phyloP scores from a whole-genome alignment of 306 rosid species.

The cucumber (Cucumis sativus) region DNA sequence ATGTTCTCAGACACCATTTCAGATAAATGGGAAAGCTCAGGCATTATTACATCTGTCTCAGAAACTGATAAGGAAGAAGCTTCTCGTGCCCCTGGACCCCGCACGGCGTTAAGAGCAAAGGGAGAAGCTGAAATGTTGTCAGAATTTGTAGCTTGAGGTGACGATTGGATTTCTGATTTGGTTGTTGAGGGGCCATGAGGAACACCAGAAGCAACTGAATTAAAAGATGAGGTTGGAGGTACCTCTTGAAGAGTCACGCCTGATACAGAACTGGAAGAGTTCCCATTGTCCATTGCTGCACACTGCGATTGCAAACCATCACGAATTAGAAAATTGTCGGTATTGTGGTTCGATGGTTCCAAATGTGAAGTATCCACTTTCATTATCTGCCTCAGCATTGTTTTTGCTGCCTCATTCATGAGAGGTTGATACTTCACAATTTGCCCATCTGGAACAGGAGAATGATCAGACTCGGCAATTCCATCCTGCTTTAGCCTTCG shows the following conservation, averaged over 20 bases:
- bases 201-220: constrained; percentile 22
- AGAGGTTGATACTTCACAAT: constrained; percentile 73
- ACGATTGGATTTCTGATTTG: constrained; percentile 37
- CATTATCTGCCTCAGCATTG: constrained; percentile 77
- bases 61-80: constrained; percentile 30
- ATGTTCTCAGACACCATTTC: constrained; percentile 38
- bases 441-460: constrained; percentile 66
- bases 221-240: constrained; percentile 34
- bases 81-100: constrained; percentile 29
- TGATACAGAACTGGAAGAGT: constrained; percentile 47
- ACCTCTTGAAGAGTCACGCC: constrained; percentile 85
- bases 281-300: constrained; percentile 44
- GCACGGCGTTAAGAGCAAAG: constrained; percentile 26
- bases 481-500: constrained; percentile 80
- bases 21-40: constrained; percentile 47
- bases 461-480: constrained; percentile 31
- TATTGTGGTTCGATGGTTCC: constrained; percentile 35
- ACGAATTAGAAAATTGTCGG: constrained; percentile 43
- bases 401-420: constrained; percentile 59
- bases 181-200: constrained; percentile 23
- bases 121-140: constrained; percentile 23
- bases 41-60: constrained; percentile 41
- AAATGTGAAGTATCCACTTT: constrained; percentile 39
- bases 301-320: constrained; percentile 40
- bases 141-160: constrained; percentile 31